Base-by-base conservation (phyloP, 495 filamentous ascomycete genomes). In the Tuber indicum region DNA sequence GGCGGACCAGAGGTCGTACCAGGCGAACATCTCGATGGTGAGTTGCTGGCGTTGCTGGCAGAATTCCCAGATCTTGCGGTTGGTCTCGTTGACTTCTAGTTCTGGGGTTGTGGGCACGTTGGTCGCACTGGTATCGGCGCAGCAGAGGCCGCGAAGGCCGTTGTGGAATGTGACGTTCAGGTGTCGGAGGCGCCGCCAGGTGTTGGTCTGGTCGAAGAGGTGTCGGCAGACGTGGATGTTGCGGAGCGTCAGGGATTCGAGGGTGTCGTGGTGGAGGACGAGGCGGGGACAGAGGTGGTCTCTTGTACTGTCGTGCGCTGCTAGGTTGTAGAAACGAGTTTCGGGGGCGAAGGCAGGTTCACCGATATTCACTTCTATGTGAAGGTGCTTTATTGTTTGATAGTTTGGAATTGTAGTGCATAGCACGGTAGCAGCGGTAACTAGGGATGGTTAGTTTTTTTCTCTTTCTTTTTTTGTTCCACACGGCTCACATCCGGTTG, bases 241-340 rank as follows among this genome's bases (percentile, higher is more conserved):
- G 41, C 81, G 80, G 72, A 82, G 75, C 16, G 81, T 79, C 71
- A 82, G 81, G 14, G 81, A 79, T 75, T 82, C 81, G 14, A 82
- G 58, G 14, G 36, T 77, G 44, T 79, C 66, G 32, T 77, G 76
- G 46, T 82, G 81, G 19, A 82, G 46, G 32, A 72, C 72, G 46
- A 82, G 66, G 32, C 81, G 81, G 9, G 81, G 80, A 42, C 81
- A 82, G 32, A 82, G 81, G 73, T 82, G 81, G 39, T 82, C 80
- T 62, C 76, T 77, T 62, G 80, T 78, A 39, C 80, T 77, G 70
- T 78, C 77, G 74, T 82, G 76, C 21, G 72, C 78, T 47, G 81
- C 81, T 52, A 80, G 69, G 75, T 82, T 82, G 72, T 82, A 82
- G 72, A 82, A 82, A 26, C 80, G 75, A 39, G 74, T 70, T 49